phyloP scores from a whole-genome alignment of 2,329 filamentous ascomycete genomes.

The Ceratocystis alfenasii region DNA sequence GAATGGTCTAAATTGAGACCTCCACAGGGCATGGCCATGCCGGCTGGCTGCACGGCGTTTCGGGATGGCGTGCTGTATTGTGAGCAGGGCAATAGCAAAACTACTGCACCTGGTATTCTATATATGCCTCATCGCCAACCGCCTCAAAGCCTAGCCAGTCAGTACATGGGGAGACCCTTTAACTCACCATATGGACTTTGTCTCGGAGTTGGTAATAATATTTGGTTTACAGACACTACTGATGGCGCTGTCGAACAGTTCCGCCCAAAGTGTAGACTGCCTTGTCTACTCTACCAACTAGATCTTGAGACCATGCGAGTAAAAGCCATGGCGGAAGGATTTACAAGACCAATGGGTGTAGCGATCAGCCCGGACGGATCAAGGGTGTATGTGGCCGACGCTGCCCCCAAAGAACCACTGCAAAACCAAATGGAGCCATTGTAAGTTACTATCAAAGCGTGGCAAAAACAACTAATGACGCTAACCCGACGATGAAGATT shows the following conservation, averaged over 20 bases:
- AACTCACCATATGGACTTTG: conserved; percentile 41
- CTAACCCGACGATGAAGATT: background rate
- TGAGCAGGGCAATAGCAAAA: conserved; percentile 30
- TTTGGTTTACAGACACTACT: conserved; percentile 41
- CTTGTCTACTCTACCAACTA: conserved; percentile 39
- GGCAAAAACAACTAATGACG: background rate
- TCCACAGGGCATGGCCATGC: conserved; percentile 35
- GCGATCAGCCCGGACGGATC: conserved; percentile 37
- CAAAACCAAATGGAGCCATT: background rate
- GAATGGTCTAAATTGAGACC: conserved; percentile 35
- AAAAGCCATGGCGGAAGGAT: conserved; percentile 37
- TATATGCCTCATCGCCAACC: conserved; percentile 28
- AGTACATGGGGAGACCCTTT: conserved; percentile 36
- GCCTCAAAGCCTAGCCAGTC: conserved; percentile 30
- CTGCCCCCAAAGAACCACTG: conserved; percentile 24
- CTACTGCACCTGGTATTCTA: conserved; percentile 26
- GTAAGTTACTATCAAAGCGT: background rate
- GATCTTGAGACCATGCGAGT: conserved; percentile 32
- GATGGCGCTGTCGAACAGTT: conserved; percentile 40
- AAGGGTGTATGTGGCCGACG: conserved; percentile 37
- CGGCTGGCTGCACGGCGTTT: conserved; percentile 34
- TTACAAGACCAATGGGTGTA: conserved; percentile 37
- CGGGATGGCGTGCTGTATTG: conserved; percentile 33
- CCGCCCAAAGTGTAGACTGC: conserved; percentile 34
- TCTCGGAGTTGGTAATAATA: conserved; percentile 32